These are phyloP conservation scores for Fomitopsis betulina DNA, from an alignment of 1,284 basidiomycete species.

Conservation along the genomic window DNA sequence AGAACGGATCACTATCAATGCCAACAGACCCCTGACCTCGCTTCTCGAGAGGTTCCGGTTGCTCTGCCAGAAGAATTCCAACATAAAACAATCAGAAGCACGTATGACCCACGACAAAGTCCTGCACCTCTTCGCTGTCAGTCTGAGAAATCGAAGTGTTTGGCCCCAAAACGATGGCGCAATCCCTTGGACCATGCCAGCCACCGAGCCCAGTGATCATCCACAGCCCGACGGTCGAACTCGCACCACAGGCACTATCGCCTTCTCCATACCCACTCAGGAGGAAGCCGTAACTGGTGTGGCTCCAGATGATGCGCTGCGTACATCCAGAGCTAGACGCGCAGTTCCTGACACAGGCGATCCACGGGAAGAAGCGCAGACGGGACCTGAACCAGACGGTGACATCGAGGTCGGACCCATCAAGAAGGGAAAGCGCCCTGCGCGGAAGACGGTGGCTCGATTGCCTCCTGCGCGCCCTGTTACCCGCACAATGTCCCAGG, in stretches of 20 bases:
- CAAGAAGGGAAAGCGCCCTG: too few relatives aligned
- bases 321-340: too few relatives aligned
- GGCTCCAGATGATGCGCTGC: too few relatives aligned
- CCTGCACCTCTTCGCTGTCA: neutral
- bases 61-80: neutral
- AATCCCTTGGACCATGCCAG: neutral
- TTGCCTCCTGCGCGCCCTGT: neutral
- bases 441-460: too few relatives aligned
- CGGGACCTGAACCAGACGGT: too few relatives aligned
- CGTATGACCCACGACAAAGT: neutral
- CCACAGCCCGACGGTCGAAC: too few relatives aligned
- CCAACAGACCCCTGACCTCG: neutral
- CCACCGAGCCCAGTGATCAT: neutral
- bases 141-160: neutral
- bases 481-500: neutral
- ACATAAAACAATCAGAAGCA: neutral
- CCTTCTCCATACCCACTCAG: too few relatives aligned
- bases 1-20: neutral
- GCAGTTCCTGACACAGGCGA: too few relatives aligned
- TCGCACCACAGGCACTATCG: too few relatives aligned
- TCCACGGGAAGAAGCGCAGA: too few relatives aligned
- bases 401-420: too few relatives aligned
- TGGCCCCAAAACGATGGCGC: neutral
- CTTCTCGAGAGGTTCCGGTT: neutral
- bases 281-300: too few relatives aligned